These are phyloP conservation scores for Exophiala oligosperma DNA, from an alignment of 2,329 filamentous ascomycete genomes.

Conservation along the genomic window DNA sequence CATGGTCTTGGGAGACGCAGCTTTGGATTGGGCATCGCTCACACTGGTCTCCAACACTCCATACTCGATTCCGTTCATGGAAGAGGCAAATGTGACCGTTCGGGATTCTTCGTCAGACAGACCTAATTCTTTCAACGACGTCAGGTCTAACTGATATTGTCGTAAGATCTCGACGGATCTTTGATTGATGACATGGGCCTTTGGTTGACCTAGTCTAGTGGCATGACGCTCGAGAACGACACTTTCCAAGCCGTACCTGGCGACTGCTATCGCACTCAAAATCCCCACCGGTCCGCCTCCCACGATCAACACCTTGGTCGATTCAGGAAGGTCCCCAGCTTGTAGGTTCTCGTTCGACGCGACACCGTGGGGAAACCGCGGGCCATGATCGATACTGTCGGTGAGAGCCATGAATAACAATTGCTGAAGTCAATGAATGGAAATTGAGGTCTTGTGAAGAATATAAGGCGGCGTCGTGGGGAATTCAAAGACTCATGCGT, in stretches of 20 bases:
- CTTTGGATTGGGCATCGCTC: slow-evolving; percentile 16
- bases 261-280: slow-evolving; percentile 34
- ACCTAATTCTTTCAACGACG: neutral
- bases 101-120: neutral
- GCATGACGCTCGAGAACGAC: slow-evolving; percentile 30
- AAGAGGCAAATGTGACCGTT: slow-evolving; percentile 1
- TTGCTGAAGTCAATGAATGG: too few species aligned
- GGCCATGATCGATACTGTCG: too few species aligned
- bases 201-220: slow-evolving; percentile 29
- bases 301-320: slow-evolving; percentile 34
- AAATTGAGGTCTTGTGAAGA: too few species aligned
- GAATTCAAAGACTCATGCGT: too few species aligned
- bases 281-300: slow-evolving; percentile 49
- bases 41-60: neutral
- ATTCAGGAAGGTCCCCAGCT: neutral
- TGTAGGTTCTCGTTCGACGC: too few species aligned
- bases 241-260: slow-evolving; percentile 12
- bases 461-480: too few species aligned
- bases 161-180: slow-evolving; percentile 32
- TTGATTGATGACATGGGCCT: slow-evolving; percentile 32
- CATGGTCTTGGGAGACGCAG: slow-evolving; percentile 5
- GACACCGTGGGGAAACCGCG: too few species aligned
- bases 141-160: slow-evolving; percentile 28
- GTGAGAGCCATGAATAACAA: too few species aligned
- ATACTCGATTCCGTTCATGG: slow-evolving; percentile 9